Conservation (phyloP, 805 yeast species). For the Lachancea thermotolerans region DNA sequence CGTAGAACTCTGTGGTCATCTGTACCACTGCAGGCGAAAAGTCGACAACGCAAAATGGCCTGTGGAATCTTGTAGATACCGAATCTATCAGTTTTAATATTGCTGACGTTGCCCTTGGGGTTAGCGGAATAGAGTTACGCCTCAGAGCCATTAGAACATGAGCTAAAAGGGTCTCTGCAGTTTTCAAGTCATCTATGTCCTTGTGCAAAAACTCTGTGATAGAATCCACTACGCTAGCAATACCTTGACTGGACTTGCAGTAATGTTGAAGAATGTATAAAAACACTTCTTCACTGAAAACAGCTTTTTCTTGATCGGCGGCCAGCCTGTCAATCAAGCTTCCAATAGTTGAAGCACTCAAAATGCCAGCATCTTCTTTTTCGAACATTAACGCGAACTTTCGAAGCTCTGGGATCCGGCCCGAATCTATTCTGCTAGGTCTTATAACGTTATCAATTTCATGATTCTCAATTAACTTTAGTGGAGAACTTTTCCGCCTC, state of each 20-base stretch:
- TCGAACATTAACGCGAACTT: slow-evolving; percentile 10
- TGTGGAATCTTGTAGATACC: slow-evolving; percentile 13
- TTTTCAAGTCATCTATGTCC: slow-evolving; percentile 17
- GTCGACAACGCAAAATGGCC: slow-evolving; percentile 6
- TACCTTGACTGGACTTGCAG: slow-evolving; percentile 11
- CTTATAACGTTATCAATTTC: slow-evolving; percentile 6
- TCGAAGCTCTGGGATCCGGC: slow-evolving; percentile 8
- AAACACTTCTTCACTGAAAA: slow-evolving; percentile 34
- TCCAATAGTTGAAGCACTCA: slow-evolving; percentile 8
- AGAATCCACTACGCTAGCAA: slow-evolving; percentile 14
- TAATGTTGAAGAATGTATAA: slow-evolving; percentile 21
- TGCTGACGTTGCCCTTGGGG: slow-evolving; percentile 4
- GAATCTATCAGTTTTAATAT: slow-evolving; percentile 8
- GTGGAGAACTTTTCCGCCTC: background rate
- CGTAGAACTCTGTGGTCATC: slow-evolving; percentile 13
- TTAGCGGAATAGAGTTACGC: slow-evolving; percentile 6
- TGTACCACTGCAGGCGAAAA: slow-evolving; percentile 12
- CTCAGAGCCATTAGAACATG: slow-evolving; percentile 11
- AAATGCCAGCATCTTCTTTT: slow-evolving; percentile 2
- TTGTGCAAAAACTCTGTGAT: slow-evolving; percentile 14
- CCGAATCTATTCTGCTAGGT: slow-evolving; percentile 12
- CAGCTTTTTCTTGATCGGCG: background rate
- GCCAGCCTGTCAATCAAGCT: slow-evolving; percentile 1
- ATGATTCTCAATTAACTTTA: slow-evolving; percentile 5
- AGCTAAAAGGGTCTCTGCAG: slow-evolving; percentile 15